Evolutionary conservation across 75 land plant genomes (phyloP).

Genomic region (Cryptomeria japonica): DNA sequence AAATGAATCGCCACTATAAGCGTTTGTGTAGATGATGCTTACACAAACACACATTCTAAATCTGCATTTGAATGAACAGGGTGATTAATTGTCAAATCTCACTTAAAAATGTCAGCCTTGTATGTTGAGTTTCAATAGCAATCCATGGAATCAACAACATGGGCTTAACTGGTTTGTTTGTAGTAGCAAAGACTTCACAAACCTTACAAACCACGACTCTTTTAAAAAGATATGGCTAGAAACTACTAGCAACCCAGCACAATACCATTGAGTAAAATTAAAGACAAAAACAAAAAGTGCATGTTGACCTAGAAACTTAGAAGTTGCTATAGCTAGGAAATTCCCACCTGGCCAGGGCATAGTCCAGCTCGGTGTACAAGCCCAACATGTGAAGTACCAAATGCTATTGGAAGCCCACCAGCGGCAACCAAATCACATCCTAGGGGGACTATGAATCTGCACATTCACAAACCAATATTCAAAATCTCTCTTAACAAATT

Average conservation of each 20-base stretch:
- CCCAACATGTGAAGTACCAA: slow-evolving; percentile 94
- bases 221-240: background rate
- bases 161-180: too few species aligned
- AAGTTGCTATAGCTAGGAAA: background rate
- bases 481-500: slow-evolving; percentile 2
- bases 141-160: too few species aligned
- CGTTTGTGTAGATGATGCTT: too few species aligned
- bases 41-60: too few species aligned
- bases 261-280: background rate
- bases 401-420: slow-evolving; percentile 90
- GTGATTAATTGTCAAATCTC: too few species aligned
- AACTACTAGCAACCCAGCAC: background rate
- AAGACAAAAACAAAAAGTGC: background rate
- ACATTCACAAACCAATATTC: background rate
- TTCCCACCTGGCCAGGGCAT: slow-evolving; percentile 65
- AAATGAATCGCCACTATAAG: too few species aligned
- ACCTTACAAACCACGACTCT: too few species aligned
- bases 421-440: slow-evolving; percentile 88
- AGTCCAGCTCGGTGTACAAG: slow-evolving; percentile 90
- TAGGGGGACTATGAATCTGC: slow-evolving; percentile 75
- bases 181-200: too few species aligned
- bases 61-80: too few species aligned
- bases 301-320: background rate
- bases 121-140: too few species aligned
- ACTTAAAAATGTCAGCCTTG: too few species aligned